Base-by-base conservation (phyloP, 2,329 filamentous ascomycete species). In the Myriangium duriaei region DNA sequence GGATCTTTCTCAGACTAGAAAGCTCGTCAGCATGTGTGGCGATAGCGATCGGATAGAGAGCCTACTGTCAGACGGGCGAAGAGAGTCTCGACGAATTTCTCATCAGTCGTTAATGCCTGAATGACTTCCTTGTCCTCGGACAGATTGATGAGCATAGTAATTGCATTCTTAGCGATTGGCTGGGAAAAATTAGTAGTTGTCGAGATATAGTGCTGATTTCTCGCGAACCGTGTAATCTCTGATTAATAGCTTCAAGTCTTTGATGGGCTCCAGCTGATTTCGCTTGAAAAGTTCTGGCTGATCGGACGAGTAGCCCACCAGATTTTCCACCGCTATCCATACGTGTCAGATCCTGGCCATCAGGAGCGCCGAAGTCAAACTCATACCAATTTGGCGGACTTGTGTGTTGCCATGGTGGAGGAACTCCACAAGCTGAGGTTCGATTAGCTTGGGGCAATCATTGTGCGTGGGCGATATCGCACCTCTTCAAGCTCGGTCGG, bases 381-480 rank as follows among this genome's bases (percentile, higher is more conserved):
- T 36, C 61, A 50, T 64, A 81, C 78, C 78, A 48, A 88, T 71
- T 57, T 84, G 77, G 50, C 91, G 77, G 47, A 96, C 85, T 57
- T 94, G 82, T 30, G 85, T 84, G 57, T 92, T 94, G 43, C 83
- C 83, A 63, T 93, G 81, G 60, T 83, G 81, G 42, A 96, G 81
- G 62, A 96, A 95, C 57, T 86, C 85, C 44, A 95, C 85, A 38
- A 94, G 76, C 84, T 93, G 49, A 33, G 18, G 28, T 6, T 5
- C 17, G 10, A 14, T 28, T 19, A 46, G 44, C 37, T 35, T 29
- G 32, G 5, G 15, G 12, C 7, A 2, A 11, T 13, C 19, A 4
- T 6, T 7, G 32, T 32, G 17, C 21, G 7, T 40, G 2, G 16
- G 19, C 5, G 14, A 13, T 21, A 30, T 18, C 44, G 41, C 44